Evolutionary conservation across 805 yeast species (phyloP).

Genomic region (Clavispora carvajalis): DNA sequence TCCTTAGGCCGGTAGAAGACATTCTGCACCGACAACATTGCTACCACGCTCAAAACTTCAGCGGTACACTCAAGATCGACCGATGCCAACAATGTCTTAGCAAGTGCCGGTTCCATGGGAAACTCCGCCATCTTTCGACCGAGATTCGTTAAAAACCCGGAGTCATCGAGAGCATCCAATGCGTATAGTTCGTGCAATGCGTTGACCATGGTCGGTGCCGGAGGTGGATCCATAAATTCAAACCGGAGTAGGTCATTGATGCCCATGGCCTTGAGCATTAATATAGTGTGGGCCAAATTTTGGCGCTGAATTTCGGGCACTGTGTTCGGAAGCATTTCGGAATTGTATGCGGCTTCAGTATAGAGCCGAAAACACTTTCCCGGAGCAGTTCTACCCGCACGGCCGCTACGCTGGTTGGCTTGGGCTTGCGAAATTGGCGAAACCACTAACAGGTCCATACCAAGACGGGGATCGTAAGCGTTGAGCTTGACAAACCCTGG

Average conservation of each 20-base stretch:
- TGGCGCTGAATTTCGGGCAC: constrained; percentile 91
- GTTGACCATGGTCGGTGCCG: constrained; percentile 61
- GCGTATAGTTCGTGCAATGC: constrained; percentile 83
- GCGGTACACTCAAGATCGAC: constrained; percentile 68
- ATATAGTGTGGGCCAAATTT: constrained; percentile 74
- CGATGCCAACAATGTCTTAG: constrained; percentile 74
- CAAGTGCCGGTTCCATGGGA: constrained; percentile 89
- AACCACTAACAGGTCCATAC: constrained; percentile 84
- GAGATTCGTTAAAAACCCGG: constrained; percentile 65
- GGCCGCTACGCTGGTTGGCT: constrained; percentile 91
- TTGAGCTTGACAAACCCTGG: constrained; percentile 93
- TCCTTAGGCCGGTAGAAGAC: constrained; percentile 79
- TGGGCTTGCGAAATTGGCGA: constrained; percentile 92
- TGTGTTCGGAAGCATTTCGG: constrained; percentile 75
- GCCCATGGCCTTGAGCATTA: constrained; percentile 89
- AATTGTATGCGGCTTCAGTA: constrained; percentile 72
- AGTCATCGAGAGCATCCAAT: constrained; percentile 75
- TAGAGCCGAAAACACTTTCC: constrained; percentile 92
- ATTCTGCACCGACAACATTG: constrained; percentile 88
- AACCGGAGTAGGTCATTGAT: constrained; percentile 73
- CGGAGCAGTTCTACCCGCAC: constrained; percentile 97
- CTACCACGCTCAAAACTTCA: constrained; percentile 74
- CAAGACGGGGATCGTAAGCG: constrained; percentile 79
- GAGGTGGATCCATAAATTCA: constrained; percentile 92
- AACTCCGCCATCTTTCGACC: constrained; percentile 89